phyloP scores from a whole-genome alignment of 345 rosid species.

The Nephelium lappaceum region DNA sequence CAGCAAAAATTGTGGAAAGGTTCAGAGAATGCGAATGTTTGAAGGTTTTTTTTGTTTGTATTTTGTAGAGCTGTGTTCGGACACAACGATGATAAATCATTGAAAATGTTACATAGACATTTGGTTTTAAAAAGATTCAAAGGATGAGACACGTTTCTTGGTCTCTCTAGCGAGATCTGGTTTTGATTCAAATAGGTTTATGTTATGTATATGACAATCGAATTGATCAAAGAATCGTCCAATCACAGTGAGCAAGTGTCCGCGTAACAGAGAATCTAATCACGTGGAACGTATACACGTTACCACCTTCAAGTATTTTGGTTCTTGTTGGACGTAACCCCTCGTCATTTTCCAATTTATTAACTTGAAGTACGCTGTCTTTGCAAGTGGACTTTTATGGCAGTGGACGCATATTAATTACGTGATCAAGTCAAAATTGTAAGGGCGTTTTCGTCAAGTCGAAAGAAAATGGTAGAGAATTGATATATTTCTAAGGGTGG shows the following conservation, averaged over 20 bases:
- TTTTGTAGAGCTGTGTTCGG: neutral
- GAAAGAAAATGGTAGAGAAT: neutral
- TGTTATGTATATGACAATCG: neutral
- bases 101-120: neutral
- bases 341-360: neutral
- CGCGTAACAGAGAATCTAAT: constrained; percentile 22
- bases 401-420: neutral
- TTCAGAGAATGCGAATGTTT: neutral
- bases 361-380: neutral
- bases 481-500: neutral
- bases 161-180: neutral
- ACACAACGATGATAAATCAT: neutral
- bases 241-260: neutral
- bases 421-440: neutral
- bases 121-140: neutral
- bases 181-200: neutral
- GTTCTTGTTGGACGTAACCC: constrained; percentile 5
- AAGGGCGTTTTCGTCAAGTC: neutral
- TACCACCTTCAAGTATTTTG: neutral
- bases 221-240: neutral
- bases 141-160: neutral
- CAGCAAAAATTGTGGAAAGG: neutral
- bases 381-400: neutral
- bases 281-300: constrained; percentile 31
- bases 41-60: neutral